Base-by-base conservation (phyloP, 495 filamentous ascomycete genomes). In the Niebla homalea region DNA sequence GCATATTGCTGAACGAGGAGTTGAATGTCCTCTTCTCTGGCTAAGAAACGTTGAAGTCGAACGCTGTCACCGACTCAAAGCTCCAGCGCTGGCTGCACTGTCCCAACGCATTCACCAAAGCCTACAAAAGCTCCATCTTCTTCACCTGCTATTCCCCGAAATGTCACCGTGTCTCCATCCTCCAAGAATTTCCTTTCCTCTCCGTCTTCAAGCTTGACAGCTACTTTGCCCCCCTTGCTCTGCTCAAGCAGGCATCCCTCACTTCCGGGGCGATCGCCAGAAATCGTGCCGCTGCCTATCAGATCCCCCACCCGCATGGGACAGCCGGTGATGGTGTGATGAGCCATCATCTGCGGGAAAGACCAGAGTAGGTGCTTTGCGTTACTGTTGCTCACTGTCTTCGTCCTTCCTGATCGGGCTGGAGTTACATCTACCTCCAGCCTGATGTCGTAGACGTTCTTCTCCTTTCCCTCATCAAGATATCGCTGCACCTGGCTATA, bases 301-400 rank as follows among this genome's bases (percentile, higher is more conserved):
- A 97, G 66, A 57, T 97, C 90, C 35, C 90, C 90, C 0, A 83
- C 72, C 37, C 78, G 76, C 70, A 97, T 62, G 15, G 83, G 80
- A 63, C 90, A 97, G 20, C 90, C 90, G 1, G 82, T 85, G 41
- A 90, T 73, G 5, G 85, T 82, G 62, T 97, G 90, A 61, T 97
- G 90, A 0, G 90, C 81, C 36, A 97, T 71, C 87, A 97, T 94
- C 67, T 97, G 90, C 14, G 85, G 77, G 67, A 94, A 97, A 0
- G 87, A 94, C 73, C 79, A 97, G 19, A 97, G 75, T 23, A 96
- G 76, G 62, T 94, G 78, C 51, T 67, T 73, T 10, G 79, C 75
- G 49, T 73, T 85, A 38, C 80, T 85, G 22, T 66, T 68, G 2
- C 73, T 69, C 47, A 94, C 78, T 1, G 77, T 78, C 2, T 81